Evolutionary conservation across 2,329 filamentous ascomycete genomes (phyloP).

Genomic region (Mycosphaerella sp.): DNA sequence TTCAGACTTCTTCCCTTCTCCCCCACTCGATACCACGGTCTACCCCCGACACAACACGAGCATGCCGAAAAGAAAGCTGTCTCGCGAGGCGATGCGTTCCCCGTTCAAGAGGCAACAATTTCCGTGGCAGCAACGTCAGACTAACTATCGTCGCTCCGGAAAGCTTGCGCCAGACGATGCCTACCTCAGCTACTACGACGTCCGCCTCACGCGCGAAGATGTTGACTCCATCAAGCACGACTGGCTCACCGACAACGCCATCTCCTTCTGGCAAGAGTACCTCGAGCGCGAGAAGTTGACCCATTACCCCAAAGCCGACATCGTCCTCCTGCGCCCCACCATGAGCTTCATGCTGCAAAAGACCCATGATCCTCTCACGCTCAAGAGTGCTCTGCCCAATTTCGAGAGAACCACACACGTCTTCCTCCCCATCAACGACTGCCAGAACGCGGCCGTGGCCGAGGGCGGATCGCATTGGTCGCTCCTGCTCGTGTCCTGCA

Average conservation of each 20-base stretch:
- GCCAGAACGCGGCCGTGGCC: constrained; percentile 64
- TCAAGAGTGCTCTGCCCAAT: constrained; percentile 67
- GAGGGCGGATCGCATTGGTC: constrained; percentile 96
- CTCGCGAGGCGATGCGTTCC: background rate
- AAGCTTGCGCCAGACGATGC: constrained; percentile 58
- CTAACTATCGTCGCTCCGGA: constrained; percentile 3
- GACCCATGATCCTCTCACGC: constrained; percentile 51
- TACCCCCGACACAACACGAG: background rate
- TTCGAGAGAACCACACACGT: constrained; percentile 80
- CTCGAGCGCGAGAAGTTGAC: constrained; percentile 83
- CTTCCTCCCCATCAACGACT: constrained; percentile 94
- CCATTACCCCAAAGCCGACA: constrained; percentile 73
- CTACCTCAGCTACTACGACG: constrained; percentile 58
- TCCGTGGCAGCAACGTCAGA: background rate
- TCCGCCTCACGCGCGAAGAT: constrained; percentile 76
- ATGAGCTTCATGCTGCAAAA: constrained; percentile 91
- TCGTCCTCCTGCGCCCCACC: constrained; percentile 82
- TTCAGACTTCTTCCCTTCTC: constrained; percentile 1
- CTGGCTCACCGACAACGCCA: constrained; percentile 97
- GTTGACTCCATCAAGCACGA: constrained; percentile 81
- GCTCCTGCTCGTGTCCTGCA: constrained; percentile 76
- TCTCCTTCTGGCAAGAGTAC: constrained; percentile 97
- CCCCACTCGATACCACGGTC: background rate
- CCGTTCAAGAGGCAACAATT: background rate
- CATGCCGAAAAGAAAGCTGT: constrained; percentile 2